These are phyloP conservation scores for Eucalyptus polybractea DNA, from an alignment of 345 rosid genomes.

Conservation along the genomic window DNA sequence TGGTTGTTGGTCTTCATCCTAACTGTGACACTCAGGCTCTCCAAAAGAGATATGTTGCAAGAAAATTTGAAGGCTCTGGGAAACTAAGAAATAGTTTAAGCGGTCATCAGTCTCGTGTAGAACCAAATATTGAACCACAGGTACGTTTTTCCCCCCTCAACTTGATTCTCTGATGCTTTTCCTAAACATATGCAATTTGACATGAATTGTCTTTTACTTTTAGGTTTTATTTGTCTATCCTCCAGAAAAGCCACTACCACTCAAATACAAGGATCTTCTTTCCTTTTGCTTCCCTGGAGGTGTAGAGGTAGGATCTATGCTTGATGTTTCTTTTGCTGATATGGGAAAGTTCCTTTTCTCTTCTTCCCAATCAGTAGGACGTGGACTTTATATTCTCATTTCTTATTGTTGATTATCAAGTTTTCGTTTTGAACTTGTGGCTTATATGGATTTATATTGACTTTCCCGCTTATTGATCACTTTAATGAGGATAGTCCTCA, in stretches of 20 bases:
- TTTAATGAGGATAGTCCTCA: background rate
- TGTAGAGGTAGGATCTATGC: constrained; percentile 43
- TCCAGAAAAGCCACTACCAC: constrained; percentile 69
- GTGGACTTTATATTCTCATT: background rate
- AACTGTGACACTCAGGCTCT: constrained; percentile 76
- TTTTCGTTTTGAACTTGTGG: background rate
- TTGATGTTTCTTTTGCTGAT: background rate
- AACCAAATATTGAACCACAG: constrained; percentile 83
- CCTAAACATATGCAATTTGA: background rate
- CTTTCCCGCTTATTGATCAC: background rate
- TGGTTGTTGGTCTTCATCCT: constrained; percentile 91
- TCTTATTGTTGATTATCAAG: background rate
- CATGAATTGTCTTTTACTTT: constrained; percentile 7
- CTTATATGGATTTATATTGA: background rate
- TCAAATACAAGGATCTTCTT: constrained; percentile 77
- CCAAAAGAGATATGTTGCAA: constrained; percentile 41
- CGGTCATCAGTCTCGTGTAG: constrained; percentile 58
- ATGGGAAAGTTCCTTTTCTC: background rate
- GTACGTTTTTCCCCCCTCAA: constrained; percentile 7
- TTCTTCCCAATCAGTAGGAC: background rate
- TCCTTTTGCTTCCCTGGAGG: constrained; percentile 97
- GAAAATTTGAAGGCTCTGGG: constrained; percentile 58
- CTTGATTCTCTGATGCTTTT: background rate
- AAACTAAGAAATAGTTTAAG: constrained; percentile 38
- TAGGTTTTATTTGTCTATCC: constrained; percentile 92